These are phyloP conservation scores for Sporobolomyces phaffii DNA, from an alignment of 768 basidiomycete genomes.

Conservation along the genomic window DNA sequence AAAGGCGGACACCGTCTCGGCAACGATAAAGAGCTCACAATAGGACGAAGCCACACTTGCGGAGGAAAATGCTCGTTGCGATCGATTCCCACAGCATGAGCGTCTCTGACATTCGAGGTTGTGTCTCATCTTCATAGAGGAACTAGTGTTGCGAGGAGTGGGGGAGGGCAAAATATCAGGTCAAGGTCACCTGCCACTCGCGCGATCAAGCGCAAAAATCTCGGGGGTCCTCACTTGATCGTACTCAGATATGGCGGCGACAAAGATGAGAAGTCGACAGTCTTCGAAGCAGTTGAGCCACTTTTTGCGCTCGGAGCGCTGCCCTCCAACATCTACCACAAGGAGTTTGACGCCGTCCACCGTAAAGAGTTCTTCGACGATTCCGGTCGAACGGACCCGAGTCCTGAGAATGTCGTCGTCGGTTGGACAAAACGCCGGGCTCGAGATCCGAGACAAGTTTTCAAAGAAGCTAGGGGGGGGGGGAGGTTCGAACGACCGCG, in stretches of 20 bases:
- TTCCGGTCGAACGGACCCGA: constrained; percentile 92
- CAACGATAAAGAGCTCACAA: no score
- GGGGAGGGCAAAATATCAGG: no score
- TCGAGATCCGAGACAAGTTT: neutral
- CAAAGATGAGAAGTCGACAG: constrained; percentile 83
- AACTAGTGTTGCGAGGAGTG: constrained; percentile 47
- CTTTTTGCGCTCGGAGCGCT: constrained; percentile 82
- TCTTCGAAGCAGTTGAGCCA: constrained; percentile 87
- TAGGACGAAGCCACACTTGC: no score
- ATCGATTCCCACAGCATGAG: constrained; percentile 65
- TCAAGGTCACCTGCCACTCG: no score
- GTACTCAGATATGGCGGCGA: constrained; percentile 83
- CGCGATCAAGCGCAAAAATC: no score
- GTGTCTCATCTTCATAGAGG: constrained; percentile 50
- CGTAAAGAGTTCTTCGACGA: constrained; percentile 91
- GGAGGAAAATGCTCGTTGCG: constrained; percentile 59
- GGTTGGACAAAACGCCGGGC: neutral
- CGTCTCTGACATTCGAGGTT: constrained; percentile 92
- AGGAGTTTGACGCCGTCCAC: constrained; percentile 54
- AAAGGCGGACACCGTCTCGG: neutral
- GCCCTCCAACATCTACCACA: constrained; percentile 82
- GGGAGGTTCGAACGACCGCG: no score
- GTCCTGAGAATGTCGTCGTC: constrained; percentile 93
- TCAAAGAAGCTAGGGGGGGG: constrained; percentile 26
- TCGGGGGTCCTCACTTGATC: constrained; percentile 7